Base-by-base conservation (phyloP, 163 green algal species). In the Coccomyxa subellipsoidea region DNA sequence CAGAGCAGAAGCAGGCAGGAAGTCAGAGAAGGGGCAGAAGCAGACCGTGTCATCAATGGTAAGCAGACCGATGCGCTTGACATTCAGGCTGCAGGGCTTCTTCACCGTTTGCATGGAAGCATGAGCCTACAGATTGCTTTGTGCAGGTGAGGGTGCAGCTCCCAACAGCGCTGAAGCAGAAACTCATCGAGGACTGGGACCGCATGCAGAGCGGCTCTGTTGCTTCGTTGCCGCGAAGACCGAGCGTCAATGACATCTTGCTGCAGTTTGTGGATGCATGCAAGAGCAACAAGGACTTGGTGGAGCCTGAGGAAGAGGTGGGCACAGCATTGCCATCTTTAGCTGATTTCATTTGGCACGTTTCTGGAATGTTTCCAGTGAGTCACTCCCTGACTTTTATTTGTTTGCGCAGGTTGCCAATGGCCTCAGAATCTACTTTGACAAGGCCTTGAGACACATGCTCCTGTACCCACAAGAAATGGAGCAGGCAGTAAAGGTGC, bases 391-490 rank as follows among this genome's bases (percentile, higher is more conserved):
- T 54, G 32, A n/a, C 0, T 40, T 40, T 25, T 38, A 31, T n/a
- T 10, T 53, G 5, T 38, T 31, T 38, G 15, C 81, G 84, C 84
- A 88, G 86, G 71, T 89, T 10, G 77, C 84, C 31, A 69, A 35
- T 7, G 85, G 86, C 25, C 70, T 96, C 76, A 81, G 79, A 15
- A 54, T 59, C 10, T 96, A 96, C 80, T 96, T 96, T 84, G 88
- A 96, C 83, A 85, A 86, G 53, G 69, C 86, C 4, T 83, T 95
- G 69, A 76, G 59, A 29, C 83, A 90, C 18, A 87, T 92, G 69
- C 86, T 96, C 53, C 89, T 96, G 4, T 96, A 96, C 85, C 70
- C 84, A 2, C 39, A 90, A n/a, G 92, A 96, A 88, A 38, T 87
- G 35, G 66, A 80, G 34, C 81, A 88, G 80, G 82, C 81, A 3